Base-by-base conservation (phyloP, 2,329 filamentous ascomycete genomes). In the Diplodia sapinea region DNA sequence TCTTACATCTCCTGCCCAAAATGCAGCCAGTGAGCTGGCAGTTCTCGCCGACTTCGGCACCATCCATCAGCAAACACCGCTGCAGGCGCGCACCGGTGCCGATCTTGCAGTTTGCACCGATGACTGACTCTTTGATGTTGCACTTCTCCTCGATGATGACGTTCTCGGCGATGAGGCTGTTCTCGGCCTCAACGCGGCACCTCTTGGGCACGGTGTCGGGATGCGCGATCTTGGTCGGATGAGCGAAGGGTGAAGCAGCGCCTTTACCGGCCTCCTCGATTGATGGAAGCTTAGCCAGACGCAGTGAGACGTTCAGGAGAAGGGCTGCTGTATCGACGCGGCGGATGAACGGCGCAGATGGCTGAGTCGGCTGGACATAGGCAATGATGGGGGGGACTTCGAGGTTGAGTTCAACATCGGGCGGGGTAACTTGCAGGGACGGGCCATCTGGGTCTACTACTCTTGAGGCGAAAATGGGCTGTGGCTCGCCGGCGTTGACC, bases 21-120 rank as follows among this genome's bases (percentile, higher is more conserved):
- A 98, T 91, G 75, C 94, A 97, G 26, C 92, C 91, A 1, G 91
- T 95, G 63, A 98, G 82, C 77, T 93, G 93, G 75, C 90, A 94
- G 52, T 91, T 90, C 73, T 92, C 91, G 15, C 92, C 94, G 13
- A 99, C 86, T 8, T 92, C 89, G 0, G 92, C 94, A 3, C 92
- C 92, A 69, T 98, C 94, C 93, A 98, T 97, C 23, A 98, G 82
- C 57, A 98, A 80, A 78, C 94, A 98, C 71, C 94, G 87, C n/a
- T 88, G 89, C 54, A 99, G 81, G 71, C 94, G 91, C 36, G 91
- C 93, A n/a, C 93, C 93, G 72, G 90, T 89, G 70, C 89, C 89
- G 71, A 99, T 94, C 73, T 91, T 90, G 77, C 93, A 96, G 73
- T 92, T 93, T 4, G 92, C 88, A 2, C 95, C 95, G 50, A 99